Base-by-base conservation (phyloP, 176 grass and related monocot genomes). In the Oryza punctata region DNA sequence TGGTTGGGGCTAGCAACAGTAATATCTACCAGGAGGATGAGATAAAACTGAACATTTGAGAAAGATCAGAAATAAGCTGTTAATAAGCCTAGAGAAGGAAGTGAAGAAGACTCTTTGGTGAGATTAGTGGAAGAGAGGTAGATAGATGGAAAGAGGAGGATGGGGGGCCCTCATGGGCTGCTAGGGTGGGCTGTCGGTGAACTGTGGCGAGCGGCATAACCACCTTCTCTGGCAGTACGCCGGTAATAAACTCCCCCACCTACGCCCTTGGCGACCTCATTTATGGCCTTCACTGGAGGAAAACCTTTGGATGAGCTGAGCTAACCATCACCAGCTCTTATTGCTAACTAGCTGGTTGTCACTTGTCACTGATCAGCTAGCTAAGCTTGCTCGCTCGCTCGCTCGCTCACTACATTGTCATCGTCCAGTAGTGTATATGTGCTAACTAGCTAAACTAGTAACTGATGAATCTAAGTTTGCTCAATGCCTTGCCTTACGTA, bases 231-330 rank as follows among this genome's bases (percentile, higher is more conserved):
- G 75, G 79, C 68, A 72, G 84, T 85, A 91, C 78, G 47, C 63
- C 14, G 90, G 85, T 90, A 88, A 90, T 94, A 92, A 94, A 94
- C 86, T 85, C 87, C 75, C 74, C 81, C 93, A 94, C 93, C 93
- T 90, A 92, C 87, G 61, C 85, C 15, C 70, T 83, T 85, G 82
- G 75, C 27, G 68, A 87, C 80, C 85, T 80, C 85, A 94, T 91
- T 94, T 63, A 91, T 90, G 79, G 75, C 29, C 23, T 54, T 54
- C 65, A 12, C 37, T 68, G 44, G 30, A 50, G 40, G 4, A 43
- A 38, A 12, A 27, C 33, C 75, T 63, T 59, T 32, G 57, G 13
- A 21, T 60, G 14, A 32, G 37, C 16, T 67, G 54, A 73, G 57
- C 59, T 80, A 35, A 41, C 78, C 69, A 44, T 65, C 40, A 29